Percentiles rank a stretch among this genome's conserved stretches.
These are phyloP conservation scores for Sungouiella thailandica DNA, from an alignment of 805 yeast genomes.

Conservation along the genomic window DNA sequence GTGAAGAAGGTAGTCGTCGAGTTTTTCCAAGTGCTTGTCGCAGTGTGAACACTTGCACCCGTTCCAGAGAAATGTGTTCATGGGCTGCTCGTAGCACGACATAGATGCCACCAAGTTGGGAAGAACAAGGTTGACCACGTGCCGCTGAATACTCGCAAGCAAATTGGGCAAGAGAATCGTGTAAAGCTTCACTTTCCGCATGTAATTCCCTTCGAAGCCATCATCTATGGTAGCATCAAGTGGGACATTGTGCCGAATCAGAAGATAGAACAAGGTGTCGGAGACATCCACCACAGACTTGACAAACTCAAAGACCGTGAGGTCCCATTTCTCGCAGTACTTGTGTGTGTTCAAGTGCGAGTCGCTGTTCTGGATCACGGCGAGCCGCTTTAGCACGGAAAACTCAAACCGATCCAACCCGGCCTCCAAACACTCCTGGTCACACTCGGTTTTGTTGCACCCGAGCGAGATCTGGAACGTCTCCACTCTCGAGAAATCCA, in stretches of 20 bases:
- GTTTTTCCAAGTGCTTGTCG: slow-evolving; percentile 39
- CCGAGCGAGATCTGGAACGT: slow-evolving; percentile 45
- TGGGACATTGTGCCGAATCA: slow-evolving; percentile 58
- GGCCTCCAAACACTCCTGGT: slow-evolving; percentile 39
- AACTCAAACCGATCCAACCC: slow-evolving; percentile 30
- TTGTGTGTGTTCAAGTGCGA: slow-evolving; percentile 28
- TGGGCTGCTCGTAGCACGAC: slow-evolving; percentile 65
- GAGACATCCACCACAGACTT: slow-evolving; percentile 20
- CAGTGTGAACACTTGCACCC: slow-evolving; percentile 68
- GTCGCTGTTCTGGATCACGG: slow-evolving; percentile 29
- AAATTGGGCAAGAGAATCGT: slow-evolving; percentile 42
- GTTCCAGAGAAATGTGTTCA: slow-evolving; percentile 71
- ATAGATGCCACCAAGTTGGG: slow-evolving; percentile 59
- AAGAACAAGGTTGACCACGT: slow-evolving; percentile 42
- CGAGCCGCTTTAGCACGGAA: slow-evolving; percentile 29
- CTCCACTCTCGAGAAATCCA: slow-evolving; percentile 20
- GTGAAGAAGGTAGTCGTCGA: slow-evolving; percentile 58
- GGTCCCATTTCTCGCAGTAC: slow-evolving; percentile 51
- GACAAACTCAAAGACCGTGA: slow-evolving; percentile 34
- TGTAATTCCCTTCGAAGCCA: slow-evolving; percentile 71
- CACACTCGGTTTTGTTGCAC: slow-evolving; percentile 40
- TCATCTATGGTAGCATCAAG: slow-evolving; percentile 42
- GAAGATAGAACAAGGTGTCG: slow-evolving; percentile 33
- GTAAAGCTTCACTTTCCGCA: slow-evolving; percentile 52
- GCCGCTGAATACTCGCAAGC: slow-evolving; percentile 16